A percentile compares a stretch with the other conserved stretches of the same genome.
These are phyloP conservation scores for Byssothecium circinans DNA, from an alignment of 2,329 filamentous ascomycete genomes.

Conservation along the genomic window DNA sequence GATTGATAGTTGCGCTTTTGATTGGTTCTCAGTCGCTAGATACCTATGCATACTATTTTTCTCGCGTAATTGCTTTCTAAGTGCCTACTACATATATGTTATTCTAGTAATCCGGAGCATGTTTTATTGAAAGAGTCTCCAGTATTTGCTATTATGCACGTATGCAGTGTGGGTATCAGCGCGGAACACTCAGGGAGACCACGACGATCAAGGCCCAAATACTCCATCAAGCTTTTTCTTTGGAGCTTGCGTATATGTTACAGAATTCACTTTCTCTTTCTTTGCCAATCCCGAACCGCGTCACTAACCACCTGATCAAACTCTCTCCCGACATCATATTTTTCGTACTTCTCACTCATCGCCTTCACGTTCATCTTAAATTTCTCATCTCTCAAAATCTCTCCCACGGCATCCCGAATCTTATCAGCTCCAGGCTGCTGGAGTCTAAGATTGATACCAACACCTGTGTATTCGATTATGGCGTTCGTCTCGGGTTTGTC, in stretches of 20 bases:
- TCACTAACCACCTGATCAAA: conserved; percentile 22
- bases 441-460: conserved; percentile 50
- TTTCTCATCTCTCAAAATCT: conserved; percentile 14
- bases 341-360: conserved; percentile 21
- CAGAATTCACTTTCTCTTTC: not conserved
- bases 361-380: conserved; percentile 22
- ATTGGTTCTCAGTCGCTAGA: not conserved
- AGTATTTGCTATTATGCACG: too few relatives aligned
- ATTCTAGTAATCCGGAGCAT: too few relatives aligned
- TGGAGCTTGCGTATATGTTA: too few relatives aligned
- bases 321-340: conserved; percentile 20
- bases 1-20: not conserved
- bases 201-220: too few relatives aligned
- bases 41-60: not conserved
- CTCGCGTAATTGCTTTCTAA: not conserved
- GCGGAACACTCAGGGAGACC: too few relatives aligned
- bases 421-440: conserved; percentile 27
- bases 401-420: conserved; percentile 16
- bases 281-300: conserved; percentile 14
- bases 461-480: conserved; percentile 48
- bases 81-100: too few relatives aligned
- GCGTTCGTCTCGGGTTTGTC: conserved; percentile 47
- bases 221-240: too few relatives aligned
- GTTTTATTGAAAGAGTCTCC: too few relatives aligned
- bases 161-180: too few relatives aligned